Base-by-base conservation (phyloP, 75 land plant genomes). In the Pinus taeda region DNA sequence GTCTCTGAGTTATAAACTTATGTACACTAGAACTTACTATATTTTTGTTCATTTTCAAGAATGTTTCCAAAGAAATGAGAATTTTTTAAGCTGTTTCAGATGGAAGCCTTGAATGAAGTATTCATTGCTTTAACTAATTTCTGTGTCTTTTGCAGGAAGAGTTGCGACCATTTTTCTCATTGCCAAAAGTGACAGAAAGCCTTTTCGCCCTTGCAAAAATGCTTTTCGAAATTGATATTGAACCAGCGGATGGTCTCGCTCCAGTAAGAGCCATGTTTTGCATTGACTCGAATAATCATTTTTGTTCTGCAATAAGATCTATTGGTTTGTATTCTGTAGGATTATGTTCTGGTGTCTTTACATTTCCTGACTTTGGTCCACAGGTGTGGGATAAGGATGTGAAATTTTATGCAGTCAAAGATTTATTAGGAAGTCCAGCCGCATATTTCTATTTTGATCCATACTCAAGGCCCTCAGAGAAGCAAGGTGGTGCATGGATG, bases 381-480 rank as follows among this genome's bases (percentile, higher is more conserved):
- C 82, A 95, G 98, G 98, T 26, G 26, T 26, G 0, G 26, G 26
- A 26, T 0, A 26, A 26, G 26, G 26, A 26, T 26, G 26, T 26
- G 0, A 26, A 0, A 26, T 26, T 26, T 26, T 26, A 26, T 26
- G 26, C 26, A 26, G 26, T 26, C 0, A 26, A 26, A 26, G 26
- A 26, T 0, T 26, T 0, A 26, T 26, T 26, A 0, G 26, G 26
- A 26, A 26, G 26, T 26, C 26, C 26, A 26, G 26, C 0, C 0
- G 0, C 26, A 0, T 26, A 26, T 26, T 26, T 26, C 26, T 26
- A 26, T 26, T 26, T 26, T 26, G 26, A 26, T 26, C 26, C 26
- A 26, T 26, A 26, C 26, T 26, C 26, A 26, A 26, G 26, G 26
- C 26, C 26, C 26, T 26, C 26, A 26, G 26, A 26, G 26, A 26